Evolutionary conservation across 371 early-diverging fungal species (phyloP).

Genomic region (Rhizopus arrhizus): DNA sequence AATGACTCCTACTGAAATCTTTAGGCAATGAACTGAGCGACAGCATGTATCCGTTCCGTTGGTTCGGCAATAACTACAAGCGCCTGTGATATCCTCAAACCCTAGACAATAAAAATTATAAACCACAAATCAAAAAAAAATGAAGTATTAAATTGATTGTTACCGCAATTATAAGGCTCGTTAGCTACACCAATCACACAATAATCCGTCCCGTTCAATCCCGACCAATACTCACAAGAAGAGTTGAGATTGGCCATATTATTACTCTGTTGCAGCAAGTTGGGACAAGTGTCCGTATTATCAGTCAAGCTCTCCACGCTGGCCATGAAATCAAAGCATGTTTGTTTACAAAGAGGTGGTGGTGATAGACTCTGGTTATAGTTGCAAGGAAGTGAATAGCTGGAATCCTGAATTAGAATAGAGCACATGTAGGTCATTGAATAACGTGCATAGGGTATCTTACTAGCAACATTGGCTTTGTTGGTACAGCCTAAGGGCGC

Average conservation of each 20-base stretch:
- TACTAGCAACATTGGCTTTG: conserved; percentile 14
- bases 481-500: conserved; percentile 33
- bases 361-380: conserved; percentile 34
- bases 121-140: not conserved
- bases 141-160: not conserved
- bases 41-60: conserved; percentile 41
- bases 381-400: conserved; percentile 43
- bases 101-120: conserved; percentile 20
- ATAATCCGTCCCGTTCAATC: conserved; percentile 32
- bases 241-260: conserved; percentile 25
- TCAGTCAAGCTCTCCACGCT: conserved; percentile 33
- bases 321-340: conserved; percentile 40
- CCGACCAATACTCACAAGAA: conserved; percentile 42
- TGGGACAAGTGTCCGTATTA: conserved; percentile 32
- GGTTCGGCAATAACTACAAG: conserved; percentile 39
- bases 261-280: conserved; percentile 17
- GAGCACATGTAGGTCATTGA: conserved; percentile 42
- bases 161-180: conserved; percentile 50
- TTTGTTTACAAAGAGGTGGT: conserved; percentile 40
- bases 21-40: conserved; percentile 15
- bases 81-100: conserved; percentile 21
- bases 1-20: conserved; percentile 31
- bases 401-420: conserved; percentile 36
- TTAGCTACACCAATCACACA: conserved; percentile 46
- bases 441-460: conserved; percentile 50